A percentile compares a stretch with the other conserved stretches of the same genome.
phyloP scores from a whole-genome alignment of 1,284 basidiomycete species.

The Cryptococcus maquisensis region DNA sequence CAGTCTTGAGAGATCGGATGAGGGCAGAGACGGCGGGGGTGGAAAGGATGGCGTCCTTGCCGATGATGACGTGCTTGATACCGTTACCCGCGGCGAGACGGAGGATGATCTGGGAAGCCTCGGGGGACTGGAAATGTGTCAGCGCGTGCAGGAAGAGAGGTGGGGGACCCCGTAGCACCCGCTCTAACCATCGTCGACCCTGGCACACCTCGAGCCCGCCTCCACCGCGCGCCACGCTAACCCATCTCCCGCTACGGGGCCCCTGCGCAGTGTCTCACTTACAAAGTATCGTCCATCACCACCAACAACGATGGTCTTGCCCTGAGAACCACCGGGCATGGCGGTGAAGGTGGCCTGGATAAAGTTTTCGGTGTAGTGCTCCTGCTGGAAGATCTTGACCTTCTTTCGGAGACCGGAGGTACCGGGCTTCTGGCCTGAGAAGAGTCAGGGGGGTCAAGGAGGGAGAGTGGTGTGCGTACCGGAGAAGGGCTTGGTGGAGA shows the following conservation, averaged over 20 bases:
- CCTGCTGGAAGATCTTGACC: constrained; percentile 86
- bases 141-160: not conserved
- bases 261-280: constrained; percentile 7
- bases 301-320: constrained; percentile 84
- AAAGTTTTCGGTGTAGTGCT: constrained; percentile 99
- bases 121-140: constrained; percentile 54
- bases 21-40: constrained; percentile 95
- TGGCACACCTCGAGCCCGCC: not conserved
- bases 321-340: constrained; percentile 66
- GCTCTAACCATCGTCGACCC: no score
- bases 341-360: constrained; percentile 91
- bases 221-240: not conserved
- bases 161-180: not conserved
- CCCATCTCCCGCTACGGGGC: not conserved
- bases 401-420: constrained; percentile 93
- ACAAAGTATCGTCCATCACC: constrained; percentile 91
- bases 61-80: constrained; percentile 81
- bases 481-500: constrained; percentile 40
- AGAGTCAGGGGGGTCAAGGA: not conserved
- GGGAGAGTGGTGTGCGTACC: constrained; percentile 38
- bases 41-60: constrained; percentile 85
- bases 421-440: constrained; percentile 78
- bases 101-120: constrained; percentile 85
- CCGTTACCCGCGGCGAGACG: constrained; percentile 88
- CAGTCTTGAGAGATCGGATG: constrained; percentile 92